phyloP scores from a whole-genome alignment of 2,329 filamentous ascomycete genomes.

The Aspergillus piperis region DNA sequence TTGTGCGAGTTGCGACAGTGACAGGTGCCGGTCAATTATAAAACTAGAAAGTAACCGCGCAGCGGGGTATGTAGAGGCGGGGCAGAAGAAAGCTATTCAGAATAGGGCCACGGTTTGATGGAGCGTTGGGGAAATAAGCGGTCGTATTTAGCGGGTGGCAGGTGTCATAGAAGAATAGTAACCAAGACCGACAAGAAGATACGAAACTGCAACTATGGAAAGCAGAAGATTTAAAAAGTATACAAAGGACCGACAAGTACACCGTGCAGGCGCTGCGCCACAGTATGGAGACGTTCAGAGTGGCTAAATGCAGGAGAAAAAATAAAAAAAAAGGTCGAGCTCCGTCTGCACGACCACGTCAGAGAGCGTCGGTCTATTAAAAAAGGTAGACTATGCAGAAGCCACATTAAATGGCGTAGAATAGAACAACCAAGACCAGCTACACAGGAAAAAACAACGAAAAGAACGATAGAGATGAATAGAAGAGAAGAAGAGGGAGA shows the following conservation, averaged over 20 bases:
- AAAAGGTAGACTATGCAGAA: conserved; percentile 8
- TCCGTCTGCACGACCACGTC: conserved; percentile 37
- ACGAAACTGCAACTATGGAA: not conserved
- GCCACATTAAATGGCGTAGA: conserved; percentile 18
- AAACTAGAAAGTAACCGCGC: not conserved
- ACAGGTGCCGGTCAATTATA: not conserved
- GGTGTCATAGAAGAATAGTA: not conserved
- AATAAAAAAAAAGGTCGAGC: conserved; percentile 18
- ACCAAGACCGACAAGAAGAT: not conserved
- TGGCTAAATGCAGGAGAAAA: conserved; percentile 24
- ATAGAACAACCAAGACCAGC: conserved; percentile 10
- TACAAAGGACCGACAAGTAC: conserved; percentile 3
- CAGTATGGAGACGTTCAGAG: conserved; percentile 31
- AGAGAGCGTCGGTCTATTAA: conserved; percentile 24
- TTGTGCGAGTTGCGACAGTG: not conserved
- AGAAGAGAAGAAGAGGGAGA: not conserved
- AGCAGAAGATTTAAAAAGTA: not conserved
- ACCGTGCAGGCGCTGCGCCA: conserved; percentile 42
- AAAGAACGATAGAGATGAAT: conserved; percentile 11
- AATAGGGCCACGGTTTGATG: not conserved
- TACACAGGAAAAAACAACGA: conserved; percentile 9
- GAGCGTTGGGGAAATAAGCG: not conserved
- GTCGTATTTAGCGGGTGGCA: not conserved
- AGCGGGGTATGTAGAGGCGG: conserved; percentile 7
- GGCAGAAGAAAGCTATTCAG: not conserved